A percentile compares a stretch with the other conserved stretches of the same genome.
These are phyloP conservation scores for Globisporangium recalcitrans DNA, from an alignment of 352 stramenopile genomes.

Conservation along the genomic window DNA sequence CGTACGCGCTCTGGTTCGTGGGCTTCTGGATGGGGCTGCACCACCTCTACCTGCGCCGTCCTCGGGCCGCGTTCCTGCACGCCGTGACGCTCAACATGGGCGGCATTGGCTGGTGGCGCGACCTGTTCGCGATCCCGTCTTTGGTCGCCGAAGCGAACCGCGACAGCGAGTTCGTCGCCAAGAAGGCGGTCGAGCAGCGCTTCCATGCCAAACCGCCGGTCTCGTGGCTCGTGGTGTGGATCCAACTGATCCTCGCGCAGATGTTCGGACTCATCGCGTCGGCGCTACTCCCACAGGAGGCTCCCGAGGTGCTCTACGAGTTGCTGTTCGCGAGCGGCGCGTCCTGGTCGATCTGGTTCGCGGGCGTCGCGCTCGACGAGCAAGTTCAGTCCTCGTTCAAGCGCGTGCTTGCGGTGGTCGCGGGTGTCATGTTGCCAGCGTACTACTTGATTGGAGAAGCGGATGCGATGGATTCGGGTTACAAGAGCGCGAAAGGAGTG, in stretches of 20 bases:
- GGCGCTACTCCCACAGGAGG: constrained; percentile 9
- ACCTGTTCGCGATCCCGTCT: constrained; percentile 17
- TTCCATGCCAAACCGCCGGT: constrained; percentile 13
- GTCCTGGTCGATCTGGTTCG: constrained; percentile 16
- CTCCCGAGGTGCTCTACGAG: constrained; percentile 10
- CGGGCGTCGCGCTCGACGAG: constrained; percentile 14
- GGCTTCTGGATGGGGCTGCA: constrained; percentile 22
- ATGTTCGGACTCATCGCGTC: constrained; percentile 11
- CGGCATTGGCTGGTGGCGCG: constrained; percentile 18
- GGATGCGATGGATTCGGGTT: neutral
- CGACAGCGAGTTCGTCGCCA: constrained; percentile 15
- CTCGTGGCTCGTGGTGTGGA: constrained; percentile 10
- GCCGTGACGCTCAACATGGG: constrained; percentile 18
- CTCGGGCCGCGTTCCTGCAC: constrained; percentile 19
- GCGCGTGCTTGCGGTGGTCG: neutral
- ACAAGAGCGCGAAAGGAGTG: neutral
- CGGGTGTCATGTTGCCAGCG: neutral
- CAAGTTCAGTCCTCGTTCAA: neutral
- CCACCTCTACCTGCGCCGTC: constrained; percentile 21
- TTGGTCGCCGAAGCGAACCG: constrained; percentile 19
- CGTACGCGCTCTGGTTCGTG: constrained; percentile 22
- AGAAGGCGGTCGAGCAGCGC: constrained; percentile 10
- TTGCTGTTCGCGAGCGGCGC: constrained; percentile 17
- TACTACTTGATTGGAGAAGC: constrained; percentile 1
- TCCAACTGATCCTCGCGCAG: constrained; percentile 10